Percentiles rank a stretch among this genome's conserved stretches.
phyloP scores from a whole-genome alignment of 371 early-diverging fungal species.

The Smittium culicis region DNA sequence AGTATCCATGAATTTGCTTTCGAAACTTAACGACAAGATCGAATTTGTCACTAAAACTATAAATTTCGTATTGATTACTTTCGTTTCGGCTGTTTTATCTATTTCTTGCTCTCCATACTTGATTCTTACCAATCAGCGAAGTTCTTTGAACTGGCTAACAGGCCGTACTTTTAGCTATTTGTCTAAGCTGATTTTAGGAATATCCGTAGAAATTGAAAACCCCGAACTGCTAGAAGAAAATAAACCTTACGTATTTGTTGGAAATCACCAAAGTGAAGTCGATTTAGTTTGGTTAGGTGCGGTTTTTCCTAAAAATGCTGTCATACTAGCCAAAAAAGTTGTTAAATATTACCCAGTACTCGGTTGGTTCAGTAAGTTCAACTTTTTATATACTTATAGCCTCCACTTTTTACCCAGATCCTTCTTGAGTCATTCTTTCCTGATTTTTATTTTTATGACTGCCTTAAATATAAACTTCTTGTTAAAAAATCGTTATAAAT shows the following conservation, averaged over 20 bases:
- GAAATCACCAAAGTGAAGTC: slow-evolving; percentile 79
- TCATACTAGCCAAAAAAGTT: slow-evolving; percentile 69
- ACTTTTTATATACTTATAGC: not conserved
- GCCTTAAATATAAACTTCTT: too few species aligned
- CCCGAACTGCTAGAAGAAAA: slow-evolving; percentile 37
- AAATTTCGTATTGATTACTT: not conserved
- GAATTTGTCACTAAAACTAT: not conserved
- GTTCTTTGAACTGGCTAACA: slow-evolving; percentile 45
- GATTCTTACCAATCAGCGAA: slow-evolving; percentile 33
- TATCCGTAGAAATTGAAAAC: slow-evolving; percentile 44
- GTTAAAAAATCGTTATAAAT: too few species aligned
- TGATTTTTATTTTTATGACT: too few species aligned
- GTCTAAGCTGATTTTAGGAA: slow-evolving; percentile 37
- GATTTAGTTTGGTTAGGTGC: slow-evolving; percentile 60
- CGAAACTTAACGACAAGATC: not conserved
- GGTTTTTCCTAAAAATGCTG: slow-evolving; percentile 53
- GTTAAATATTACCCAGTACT: slow-evolving; percentile 70
- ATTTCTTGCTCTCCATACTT: slow-evolving; percentile 34
- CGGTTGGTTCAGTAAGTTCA: slow-evolving; percentile 67
- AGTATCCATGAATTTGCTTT: not conserved
- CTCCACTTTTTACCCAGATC: too few species aligned
- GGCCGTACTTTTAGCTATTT: slow-evolving; percentile 39
- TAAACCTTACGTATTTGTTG: slow-evolving; percentile 48
- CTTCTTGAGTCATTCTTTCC: too few species aligned
- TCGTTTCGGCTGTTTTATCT: not conserved